phyloP scores from a whole-genome alignment of 305 asterid species.

The Fraxinus velutina region DNA sequence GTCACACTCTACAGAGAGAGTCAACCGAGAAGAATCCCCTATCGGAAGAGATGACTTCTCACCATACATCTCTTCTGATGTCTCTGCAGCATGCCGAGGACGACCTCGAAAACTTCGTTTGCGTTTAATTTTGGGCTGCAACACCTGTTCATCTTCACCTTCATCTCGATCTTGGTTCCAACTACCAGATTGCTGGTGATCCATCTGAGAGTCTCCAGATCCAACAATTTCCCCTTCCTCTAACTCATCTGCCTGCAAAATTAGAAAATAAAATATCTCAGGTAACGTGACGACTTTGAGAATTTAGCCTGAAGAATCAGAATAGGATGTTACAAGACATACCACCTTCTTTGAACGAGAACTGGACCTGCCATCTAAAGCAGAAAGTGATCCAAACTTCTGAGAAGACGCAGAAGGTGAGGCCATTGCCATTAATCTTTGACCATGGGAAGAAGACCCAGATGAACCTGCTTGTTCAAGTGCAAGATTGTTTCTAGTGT shows the following conservation, averaged over 20 bases:
- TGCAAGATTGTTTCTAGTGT: constrained; percentile 40
- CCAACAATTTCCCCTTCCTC: constrained; percentile 96
- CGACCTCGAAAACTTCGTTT: constrained; percentile 89
- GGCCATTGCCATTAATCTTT: constrained; percentile 48
- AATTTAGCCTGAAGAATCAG: constrained; percentile 12
- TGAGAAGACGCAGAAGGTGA: constrained; percentile 87
- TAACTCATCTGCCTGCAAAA: constrained; percentile 68
- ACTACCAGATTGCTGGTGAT: constrained; percentile 96
- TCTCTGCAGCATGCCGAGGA: constrained; percentile 64
- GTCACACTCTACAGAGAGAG: constrained; percentile 61
- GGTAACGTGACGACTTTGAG: constrained; percentile 1
- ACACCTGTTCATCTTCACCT: constrained; percentile 96
- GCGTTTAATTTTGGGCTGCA: constrained; percentile 90
- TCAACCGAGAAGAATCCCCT: constrained; percentile 58
- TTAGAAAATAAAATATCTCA: constrained; percentile 13
- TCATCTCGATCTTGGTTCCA: constrained; percentile 95
- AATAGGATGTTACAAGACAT: constrained; percentile 26
- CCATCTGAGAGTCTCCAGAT: constrained; percentile 87
- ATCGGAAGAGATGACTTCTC: constrained; percentile 61
- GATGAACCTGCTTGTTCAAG: constrained; percentile 75
- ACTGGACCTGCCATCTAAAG: constrained; percentile 76
- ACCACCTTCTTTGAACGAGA: constrained; percentile 83
- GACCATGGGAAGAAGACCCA: constrained; percentile 82
- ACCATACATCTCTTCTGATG: constrained; percentile 52
- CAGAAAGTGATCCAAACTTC: constrained; percentile 99